phyloP scores from a whole-genome alignment of 2,329 filamentous ascomycete genomes.

The Biscogniauxia marginata region DNA sequence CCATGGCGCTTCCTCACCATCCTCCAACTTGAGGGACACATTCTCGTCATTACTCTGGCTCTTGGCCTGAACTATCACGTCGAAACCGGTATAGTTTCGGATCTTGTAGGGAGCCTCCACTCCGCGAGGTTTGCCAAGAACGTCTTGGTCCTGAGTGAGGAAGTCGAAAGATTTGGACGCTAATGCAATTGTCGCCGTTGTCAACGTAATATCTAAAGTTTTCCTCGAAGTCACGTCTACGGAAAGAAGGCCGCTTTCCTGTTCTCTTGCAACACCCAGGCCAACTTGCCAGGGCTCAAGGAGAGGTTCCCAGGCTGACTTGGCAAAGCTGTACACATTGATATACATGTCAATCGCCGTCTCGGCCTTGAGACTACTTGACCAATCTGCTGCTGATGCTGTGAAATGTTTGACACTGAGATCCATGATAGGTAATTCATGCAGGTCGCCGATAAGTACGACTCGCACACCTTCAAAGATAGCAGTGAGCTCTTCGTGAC shows the following conservation, averaged over 20 bases:
- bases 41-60: conserved; percentile 64
- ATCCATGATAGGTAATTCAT: conserved; percentile 93
- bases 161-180: conserved; percentile 92
- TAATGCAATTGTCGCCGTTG: conserved; percentile 88
- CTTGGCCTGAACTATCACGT: conserved; percentile 80
- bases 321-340: conserved; percentile 98
- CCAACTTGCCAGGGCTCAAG: conserved; percentile 97
- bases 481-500: conserved; percentile 77
- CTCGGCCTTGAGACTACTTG: conserved; percentile 80
- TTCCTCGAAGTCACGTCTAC: conserved; percentile 88
- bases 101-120: conserved; percentile 91
- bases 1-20: conserved; percentile 92
- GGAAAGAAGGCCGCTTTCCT: conserved; percentile 71
- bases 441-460: conserved; percentile 90
- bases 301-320: conserved; percentile 95
- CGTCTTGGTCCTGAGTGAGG: conserved; percentile 82
- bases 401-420: conserved; percentile 89
- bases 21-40: conserved; percentile 73
- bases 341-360: conserved; percentile 90
- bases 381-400: conserved; percentile 86
- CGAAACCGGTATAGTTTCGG: conserved; percentile 93
- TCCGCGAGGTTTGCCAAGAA: conserved; percentile 88
- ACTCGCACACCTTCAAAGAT: conserved; percentile 85
- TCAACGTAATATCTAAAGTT: conserved; percentile 86
- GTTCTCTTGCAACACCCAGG: conserved; percentile 79